Evolutionary conservation across 257 asterid species (phyloP).

Genomic region (Cynanchum wilfordii): DNA sequence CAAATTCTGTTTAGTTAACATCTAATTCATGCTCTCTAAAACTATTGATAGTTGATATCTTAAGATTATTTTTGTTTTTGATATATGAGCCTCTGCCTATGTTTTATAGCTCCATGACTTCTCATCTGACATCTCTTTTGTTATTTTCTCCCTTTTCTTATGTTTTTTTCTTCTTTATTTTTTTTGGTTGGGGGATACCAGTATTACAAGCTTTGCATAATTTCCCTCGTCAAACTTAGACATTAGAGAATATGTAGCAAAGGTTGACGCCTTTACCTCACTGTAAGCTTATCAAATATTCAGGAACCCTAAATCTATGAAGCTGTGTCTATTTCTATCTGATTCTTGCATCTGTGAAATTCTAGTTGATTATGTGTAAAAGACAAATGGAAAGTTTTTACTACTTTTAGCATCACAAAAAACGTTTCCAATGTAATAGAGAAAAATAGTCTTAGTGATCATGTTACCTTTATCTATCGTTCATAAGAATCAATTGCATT

Average conservation of each 20-base stretch:
- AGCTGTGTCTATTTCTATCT: background rate
- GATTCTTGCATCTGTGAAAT: background rate
- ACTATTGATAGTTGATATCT: background rate
- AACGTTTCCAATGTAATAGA: background rate
- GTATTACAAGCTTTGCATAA: background rate
- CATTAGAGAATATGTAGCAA: background rate
- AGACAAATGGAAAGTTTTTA: background rate
- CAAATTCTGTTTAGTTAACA: conserved; percentile 8
- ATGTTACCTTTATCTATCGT: background rate
- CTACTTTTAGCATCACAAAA: background rate
- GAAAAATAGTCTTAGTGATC: background rate
- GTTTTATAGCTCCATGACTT: background rate
- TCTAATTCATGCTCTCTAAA: background rate
- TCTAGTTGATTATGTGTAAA: background rate
- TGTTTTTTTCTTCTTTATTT: too few relatives aligned
- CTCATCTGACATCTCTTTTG: background rate
- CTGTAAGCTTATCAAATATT: background rate
- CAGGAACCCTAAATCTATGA: background rate
- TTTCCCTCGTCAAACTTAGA: background rate
- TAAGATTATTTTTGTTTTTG: background rate
- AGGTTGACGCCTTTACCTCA: background rate
- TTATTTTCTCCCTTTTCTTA: background rate
- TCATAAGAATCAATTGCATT: background rate
- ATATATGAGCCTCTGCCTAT: background rate
- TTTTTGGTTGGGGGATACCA: background rate